phyloP scores from a whole-genome alignment of 495 filamentous ascomycete species.

The Apiosordaria backusii region DNA sequence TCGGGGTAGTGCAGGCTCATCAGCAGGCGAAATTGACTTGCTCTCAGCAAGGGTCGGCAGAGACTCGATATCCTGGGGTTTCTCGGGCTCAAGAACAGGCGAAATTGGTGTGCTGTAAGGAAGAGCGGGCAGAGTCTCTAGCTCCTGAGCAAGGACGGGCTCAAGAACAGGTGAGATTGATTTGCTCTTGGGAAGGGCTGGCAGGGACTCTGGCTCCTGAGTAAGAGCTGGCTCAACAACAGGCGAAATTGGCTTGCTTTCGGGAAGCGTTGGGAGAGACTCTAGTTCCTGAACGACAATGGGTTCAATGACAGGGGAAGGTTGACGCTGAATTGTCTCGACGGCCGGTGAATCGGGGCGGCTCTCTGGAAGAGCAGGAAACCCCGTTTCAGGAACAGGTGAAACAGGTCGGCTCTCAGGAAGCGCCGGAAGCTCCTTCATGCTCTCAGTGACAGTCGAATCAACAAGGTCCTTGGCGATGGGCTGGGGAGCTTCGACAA shows the following conservation, averaged over 20 bases:
- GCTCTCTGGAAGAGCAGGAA: neutral
- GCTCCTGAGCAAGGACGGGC: neutral
- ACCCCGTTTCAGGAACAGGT: constrained; percentile 3
- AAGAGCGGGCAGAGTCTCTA: constrained; percentile 6
- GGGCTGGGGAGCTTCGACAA: neutral
- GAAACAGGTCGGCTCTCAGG: constrained; percentile 15
- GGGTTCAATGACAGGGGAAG: neutral
- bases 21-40: neutral
- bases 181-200: neutral
- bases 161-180: neutral
- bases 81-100: neutral
- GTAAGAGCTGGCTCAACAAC: neutral
- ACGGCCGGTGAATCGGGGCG: neutral
- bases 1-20: neutral
- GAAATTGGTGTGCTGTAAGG: constrained; percentile 13
- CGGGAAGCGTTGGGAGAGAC: neutral
- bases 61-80: neutral
- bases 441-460: neutral
- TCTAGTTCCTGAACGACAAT: neutral
- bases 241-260: neutral
- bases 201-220: neutral
- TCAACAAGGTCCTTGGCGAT: neutral
- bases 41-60: neutral
- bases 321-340: neutral
- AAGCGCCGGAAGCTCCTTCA: constrained; percentile 9